Base-by-base conservation (phyloP, 305 asterid genomes). In the Vinca major region DNA sequence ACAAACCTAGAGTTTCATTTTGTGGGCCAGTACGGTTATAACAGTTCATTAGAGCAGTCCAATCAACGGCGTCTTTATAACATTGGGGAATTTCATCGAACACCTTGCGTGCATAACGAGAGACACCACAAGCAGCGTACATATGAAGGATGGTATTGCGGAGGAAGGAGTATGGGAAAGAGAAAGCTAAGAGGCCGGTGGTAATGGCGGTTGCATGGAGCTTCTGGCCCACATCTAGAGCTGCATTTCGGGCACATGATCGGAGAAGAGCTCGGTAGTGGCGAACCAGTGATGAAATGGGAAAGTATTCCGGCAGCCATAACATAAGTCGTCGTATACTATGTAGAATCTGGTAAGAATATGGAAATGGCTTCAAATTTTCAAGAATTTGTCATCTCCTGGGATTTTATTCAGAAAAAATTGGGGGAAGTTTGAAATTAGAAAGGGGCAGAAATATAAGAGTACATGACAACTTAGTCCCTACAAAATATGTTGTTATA, bases 31-130 rank as follows among this genome's bases (percentile, higher is more conserved):
- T 51, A 36, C 72, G 87, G 67, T 76, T 33, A 76, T 79, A 79
- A 33, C 91, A 84, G 65, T 80, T 88, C 85, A 88, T 85, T 53
- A 90, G 77, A 40, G 84, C 65, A 51, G 92, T 88, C 97, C 97
- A 90, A 71, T 90, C 97, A 17, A 79, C 86, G 1, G 87, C 73
- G 69, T 88, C 95, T 71, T 86, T 90, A 20, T 68, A 45, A 2
- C 78, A 3, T 0, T 47, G 21, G 26, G 89, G 88, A 81, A 91
- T 89, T 83, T 80, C 83, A 74, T 81, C 90, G 81, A 91, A 91
- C 89, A 89, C 2, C 54, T 83, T 81, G 69, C 85, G 86, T 5
- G 97, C 97, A 0, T 71, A 77, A 0, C 5, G 3, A 4, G 40
- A 65, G 7, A 78, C 81, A 45, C 78, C 81, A 11, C 89, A 81